Percentiles rank a stretch among this genome's conserved stretches.
phyloP scores from a whole-genome alignment of 306 rosid species.

The Casuarina glauca region DNA sequence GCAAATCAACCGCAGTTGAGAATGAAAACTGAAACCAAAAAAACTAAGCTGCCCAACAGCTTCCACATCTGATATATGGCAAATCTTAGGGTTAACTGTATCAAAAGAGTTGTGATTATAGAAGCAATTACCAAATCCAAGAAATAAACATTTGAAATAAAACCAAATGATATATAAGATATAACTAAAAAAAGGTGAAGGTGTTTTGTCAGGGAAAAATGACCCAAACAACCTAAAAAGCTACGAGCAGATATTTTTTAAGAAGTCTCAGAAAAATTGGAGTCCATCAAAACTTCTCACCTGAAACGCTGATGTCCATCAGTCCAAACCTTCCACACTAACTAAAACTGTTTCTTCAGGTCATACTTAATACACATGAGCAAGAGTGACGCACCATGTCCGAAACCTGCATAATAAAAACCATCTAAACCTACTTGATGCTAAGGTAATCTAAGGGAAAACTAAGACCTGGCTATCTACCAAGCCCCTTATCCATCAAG shows the following conservation, averaged over 20 bases:
- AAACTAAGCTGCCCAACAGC: slow-evolving; percentile 37
- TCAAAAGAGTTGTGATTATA: neutral
- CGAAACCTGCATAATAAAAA: slow-evolving; percentile 65
- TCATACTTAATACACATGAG: slow-evolving; percentile 27
- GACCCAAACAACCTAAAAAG: neutral
- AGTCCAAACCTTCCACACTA: slow-evolving; percentile 16
- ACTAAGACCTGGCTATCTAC: slow-evolving; percentile 11
- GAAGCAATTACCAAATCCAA: neutral
- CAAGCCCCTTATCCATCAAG: neutral
- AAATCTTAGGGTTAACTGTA: slow-evolving; percentile 29
- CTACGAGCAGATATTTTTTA: neutral
- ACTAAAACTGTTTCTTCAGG: slow-evolving; percentile 29
- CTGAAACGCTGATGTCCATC: slow-evolving; percentile 32
- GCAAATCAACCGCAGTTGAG: slow-evolving; percentile 57
- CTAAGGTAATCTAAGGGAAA: slow-evolving; percentile 32
- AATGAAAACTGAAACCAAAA: slow-evolving; percentile 36
- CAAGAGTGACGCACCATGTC: slow-evolving; percentile 42
- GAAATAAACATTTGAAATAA: neutral
- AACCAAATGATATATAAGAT: neutral
- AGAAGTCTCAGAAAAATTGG: neutral
- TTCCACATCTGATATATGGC: slow-evolving; percentile 42
- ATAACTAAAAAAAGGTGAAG: neutral
- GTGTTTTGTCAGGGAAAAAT: neutral
- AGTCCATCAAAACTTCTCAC: slow-evolving; percentile 42
- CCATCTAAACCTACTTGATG: slow-evolving; percentile 56